Evolutionary conservation across 2,329 filamentous ascomycete genomes (phyloP), one percentile per base, ranked within the genome.

Genomic region (Diatrype stigma): DNA sequence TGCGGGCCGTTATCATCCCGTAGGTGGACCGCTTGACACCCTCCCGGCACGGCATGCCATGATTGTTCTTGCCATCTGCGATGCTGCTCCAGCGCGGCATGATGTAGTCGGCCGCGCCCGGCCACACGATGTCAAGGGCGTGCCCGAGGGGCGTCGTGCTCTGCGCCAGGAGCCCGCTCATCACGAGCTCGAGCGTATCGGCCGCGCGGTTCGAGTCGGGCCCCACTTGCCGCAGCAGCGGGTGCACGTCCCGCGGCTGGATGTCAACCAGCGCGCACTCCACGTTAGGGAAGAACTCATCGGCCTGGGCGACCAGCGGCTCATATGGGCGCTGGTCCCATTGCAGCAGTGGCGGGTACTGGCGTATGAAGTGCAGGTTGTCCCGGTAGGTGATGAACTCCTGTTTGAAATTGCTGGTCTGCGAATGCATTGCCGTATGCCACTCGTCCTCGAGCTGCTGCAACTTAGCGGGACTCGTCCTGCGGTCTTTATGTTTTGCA

Each of bases 241-340:
- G 73, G 58, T 76, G 73, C 53, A 77, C 69, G 2, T 73, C 63
- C 57, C 78, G 77, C 3, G 89, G 87, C 56, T 85, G 80, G 52
- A 90, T 73, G 64, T 91, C 87, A 16, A 91, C 65, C 3, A 93
- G 78, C 11, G 73, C 70, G 50, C 82, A 73, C 6, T 75, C 70
- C 8, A 75, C 67, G 22, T 77, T 73, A 1, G 89, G 90, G 65
- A 77, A 89, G 60, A 90, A 86, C 57, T 96, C 91, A 1, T 77
- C 62, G 0, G 68, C 47, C 4, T 73, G 53, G 2, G 81, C 78
- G 22, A 73, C 67, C 16, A 96, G 73, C 0, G 90, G 87, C 60
- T 96, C 89, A 60, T 82, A 84, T 2, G 74, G 70, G 16, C 91
- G 83, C 1, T 79, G 76, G 66, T 96, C 90, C 82, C 85, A 92